These are phyloP conservation scores for Agapanthus africanus DNA, from an alignment of 106 monocot species.

Conservation along the genomic window DNA sequence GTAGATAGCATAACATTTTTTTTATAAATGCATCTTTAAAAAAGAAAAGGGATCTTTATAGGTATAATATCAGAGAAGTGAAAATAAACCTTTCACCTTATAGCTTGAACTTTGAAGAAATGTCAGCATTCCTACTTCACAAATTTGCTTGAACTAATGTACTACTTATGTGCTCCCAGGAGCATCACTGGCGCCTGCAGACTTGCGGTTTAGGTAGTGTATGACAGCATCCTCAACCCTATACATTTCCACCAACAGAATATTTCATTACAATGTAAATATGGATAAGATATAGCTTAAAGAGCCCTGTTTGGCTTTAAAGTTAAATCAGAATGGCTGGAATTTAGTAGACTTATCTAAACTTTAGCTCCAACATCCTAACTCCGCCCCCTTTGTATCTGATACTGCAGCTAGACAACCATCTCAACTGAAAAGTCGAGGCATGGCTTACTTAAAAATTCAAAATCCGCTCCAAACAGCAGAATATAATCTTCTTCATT, in stretches of 20 bases:
- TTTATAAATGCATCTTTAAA: not conserved
- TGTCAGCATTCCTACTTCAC: not conserved
- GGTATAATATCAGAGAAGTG: not conserved
- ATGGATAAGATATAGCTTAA: not conserved
- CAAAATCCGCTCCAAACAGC: no score
- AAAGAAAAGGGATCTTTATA: not conserved
- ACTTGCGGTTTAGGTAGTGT: conserved; percentile 91
- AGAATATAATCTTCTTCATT: no score
- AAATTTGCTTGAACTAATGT: not conserved
- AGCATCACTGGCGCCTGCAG: conserved; percentile 61
- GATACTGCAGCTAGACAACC: no score
- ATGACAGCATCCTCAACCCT: conserved; percentile 99
- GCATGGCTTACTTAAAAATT: no score
- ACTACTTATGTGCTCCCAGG: conserved; percentile 59
- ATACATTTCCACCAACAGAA: not conserved
- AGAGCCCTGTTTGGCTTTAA: no score
- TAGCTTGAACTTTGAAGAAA: not conserved
- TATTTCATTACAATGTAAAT: not conserved
- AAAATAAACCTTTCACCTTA: not conserved
- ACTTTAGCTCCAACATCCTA: not conserved
- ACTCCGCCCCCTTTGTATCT: no score
- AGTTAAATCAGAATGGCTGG: no score
- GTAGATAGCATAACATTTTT: not conserved
- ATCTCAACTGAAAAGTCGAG: no score
- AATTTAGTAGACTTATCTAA: not conserved